These are phyloP conservation scores for Pezicula radicicola DNA, from an alignment of 2,329 filamentous ascomycete genomes.

Conservation along the genomic window DNA sequence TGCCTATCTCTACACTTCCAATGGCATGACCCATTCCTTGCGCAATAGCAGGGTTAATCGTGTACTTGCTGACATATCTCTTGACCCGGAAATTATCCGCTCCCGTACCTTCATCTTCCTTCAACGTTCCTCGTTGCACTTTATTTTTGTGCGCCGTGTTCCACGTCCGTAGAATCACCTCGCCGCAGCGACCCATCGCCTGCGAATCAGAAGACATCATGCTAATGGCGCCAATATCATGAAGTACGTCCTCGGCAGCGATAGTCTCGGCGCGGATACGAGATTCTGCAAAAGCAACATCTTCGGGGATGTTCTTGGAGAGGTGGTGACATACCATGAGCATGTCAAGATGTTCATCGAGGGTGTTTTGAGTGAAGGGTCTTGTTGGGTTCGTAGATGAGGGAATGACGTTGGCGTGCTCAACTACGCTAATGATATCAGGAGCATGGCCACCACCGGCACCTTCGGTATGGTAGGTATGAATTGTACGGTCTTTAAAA, in stretches of 20 bases:
- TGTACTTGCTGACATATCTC: constrained; percentile 93
- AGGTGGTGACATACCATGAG: constrained; percentile 97
- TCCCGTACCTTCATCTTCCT: constrained; percentile 73
- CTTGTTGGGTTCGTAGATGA: constrained; percentile 90
- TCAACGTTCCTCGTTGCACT: constrained; percentile 70
- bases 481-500: constrained; percentile 83
- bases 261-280: constrained; percentile 96
- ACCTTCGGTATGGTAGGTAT: constrained; percentile 96
- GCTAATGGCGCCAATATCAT: constrained; percentile 90
- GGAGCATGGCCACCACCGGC: constrained; percentile 93
- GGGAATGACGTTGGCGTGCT: constrained; percentile 83
- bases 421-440: constrained; percentile 92
- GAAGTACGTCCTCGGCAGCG: constrained; percentile 91
- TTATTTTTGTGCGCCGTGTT: constrained; percentile 98
- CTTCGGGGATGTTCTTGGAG: constrained; percentile 88
- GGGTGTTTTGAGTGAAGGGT: constrained; percentile 85
- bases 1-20: constrained; percentile 84
- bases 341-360: constrained; percentile 98
- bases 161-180: constrained; percentile 92
- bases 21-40: constrained; percentile 88
- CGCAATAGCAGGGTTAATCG: constrained; percentile 86
- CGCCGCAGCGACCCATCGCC: constrained; percentile 94
- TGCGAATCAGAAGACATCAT: constrained; percentile 98
- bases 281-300: constrained; percentile 91
- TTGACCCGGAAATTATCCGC: constrained; percentile 93